Evolutionary conservation across 2,329 filamentous ascomycete genomes (phyloP), one percentile per base, ranked within the genome.

Genomic region (Domatiomyces catenatus): DNA sequence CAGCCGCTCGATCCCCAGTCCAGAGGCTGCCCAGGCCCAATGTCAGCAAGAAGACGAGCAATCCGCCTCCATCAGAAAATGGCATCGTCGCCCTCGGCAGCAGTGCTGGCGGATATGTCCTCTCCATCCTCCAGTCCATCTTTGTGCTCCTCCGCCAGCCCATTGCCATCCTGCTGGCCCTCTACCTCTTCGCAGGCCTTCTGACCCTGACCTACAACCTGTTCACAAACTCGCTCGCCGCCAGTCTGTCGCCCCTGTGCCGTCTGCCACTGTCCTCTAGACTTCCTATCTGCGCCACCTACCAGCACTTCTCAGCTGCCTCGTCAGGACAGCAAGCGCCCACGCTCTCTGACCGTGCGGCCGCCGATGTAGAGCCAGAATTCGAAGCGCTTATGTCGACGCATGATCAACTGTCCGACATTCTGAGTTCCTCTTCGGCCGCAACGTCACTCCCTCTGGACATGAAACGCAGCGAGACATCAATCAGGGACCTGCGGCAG

Each of bases 401-500:
- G 1, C 86, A 93, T 64, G 71, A 76, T n/a, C 75, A 80, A 24
- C 87, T 93, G 50, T 84, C 88, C 64, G 77, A 83, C 51, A 79
- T 92, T 0, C 67, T 92, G 3, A 77, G 85, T 57, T 77, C 79
- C 52, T 79, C 78, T 15, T 75, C 79, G 1, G 74, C 80, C 19
- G 78, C 80, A 1, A 77, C 81, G 1, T 79, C 78, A 1, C 67
- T 92, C 2, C 85, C 85, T 0, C 71, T 84, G 58, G 83, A 86
- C 58, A 88, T 92, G 80, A 89, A 87, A 68, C 76, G 79, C 8
- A 81, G 81, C 2, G 84, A 90, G 64, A 72, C 79, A 1, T 80
- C 82, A 1, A 80, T 92, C 36, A 77, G 85, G 42, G 85, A 89
- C 59, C 68, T 92, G 20, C 78, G 83, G 28, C 81, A 79, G 22